These are phyloP conservation scores for Alternaria sp. DNA, from an alignment of 2,329 filamentous ascomycete genomes.

Conservation along the genomic window DNA sequence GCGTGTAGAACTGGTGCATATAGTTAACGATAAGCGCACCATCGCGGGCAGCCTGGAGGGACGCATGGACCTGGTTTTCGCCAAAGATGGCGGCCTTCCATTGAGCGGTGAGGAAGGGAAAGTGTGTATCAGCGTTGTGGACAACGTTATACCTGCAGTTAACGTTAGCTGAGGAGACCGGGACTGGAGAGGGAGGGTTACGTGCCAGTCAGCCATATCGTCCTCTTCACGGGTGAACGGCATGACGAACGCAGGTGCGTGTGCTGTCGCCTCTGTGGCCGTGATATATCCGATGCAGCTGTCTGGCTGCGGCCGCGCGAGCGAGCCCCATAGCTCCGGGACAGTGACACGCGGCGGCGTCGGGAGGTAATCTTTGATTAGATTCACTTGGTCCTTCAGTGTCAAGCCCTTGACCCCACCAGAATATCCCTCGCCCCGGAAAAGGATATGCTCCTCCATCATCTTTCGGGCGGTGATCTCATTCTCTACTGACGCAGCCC, in stretches of 20 bases:
- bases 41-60: slow-evolving; percentile 25
- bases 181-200: background rate
- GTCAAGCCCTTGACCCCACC: slow-evolving; percentile 20
- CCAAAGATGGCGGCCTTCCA: slow-evolving; percentile 26
- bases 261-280: slow-evolving; percentile 21
- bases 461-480: slow-evolving; percentile 23
- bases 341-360: slow-evolving; percentile 19
- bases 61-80: slow-evolving; percentile 24
- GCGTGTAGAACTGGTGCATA: slow-evolving; percentile 26
- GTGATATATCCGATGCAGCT: slow-evolving; percentile 28
- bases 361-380: slow-evolving; percentile 19
- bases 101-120: slow-evolving; percentile 26
- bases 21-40: slow-evolving; percentile 28
- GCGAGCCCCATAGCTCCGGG: slow-evolving; percentile 18
- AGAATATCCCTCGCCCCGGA: slow-evolving; percentile 18
- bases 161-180: slow-evolving; percentile 10
- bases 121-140: slow-evolving; percentile 22
- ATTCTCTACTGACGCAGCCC: slow-evolving; percentile 25
- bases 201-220: slow-evolving; percentile 25
- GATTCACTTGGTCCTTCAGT: slow-evolving; percentile 25
- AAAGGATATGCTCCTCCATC: slow-evolving; percentile 26
- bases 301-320: slow-evolving; percentile 25
- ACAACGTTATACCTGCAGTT: slow-evolving; percentile 24
- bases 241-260: slow-evolving; percentile 16
- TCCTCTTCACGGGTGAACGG: slow-evolving; percentile 22